Percentiles rank a stretch among this genome's conserved stretches.
phyloP scores from a whole-genome alignment of 306 rosid species.

The Ochetophila trinervis region DNA sequence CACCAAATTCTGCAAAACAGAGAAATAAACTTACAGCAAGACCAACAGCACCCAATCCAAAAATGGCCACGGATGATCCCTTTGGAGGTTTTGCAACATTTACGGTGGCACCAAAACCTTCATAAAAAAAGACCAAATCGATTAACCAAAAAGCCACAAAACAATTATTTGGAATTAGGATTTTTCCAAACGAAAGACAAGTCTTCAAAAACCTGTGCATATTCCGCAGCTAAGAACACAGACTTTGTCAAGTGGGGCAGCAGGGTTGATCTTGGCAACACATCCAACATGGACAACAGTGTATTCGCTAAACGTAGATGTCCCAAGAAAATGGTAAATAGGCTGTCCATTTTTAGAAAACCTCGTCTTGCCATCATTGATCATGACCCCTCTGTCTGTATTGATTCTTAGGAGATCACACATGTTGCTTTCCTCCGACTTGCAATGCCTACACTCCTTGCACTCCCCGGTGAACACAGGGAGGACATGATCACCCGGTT shows the following conservation, averaged over 20 bases:
- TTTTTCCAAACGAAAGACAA: neutral
- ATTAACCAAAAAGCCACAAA: neutral
- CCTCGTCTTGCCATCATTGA: constrained; percentile 54
- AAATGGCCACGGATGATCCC: constrained; percentile 77
- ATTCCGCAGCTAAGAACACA: constrained; percentile 90
- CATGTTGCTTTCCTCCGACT: constrained; percentile 92
- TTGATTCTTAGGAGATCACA: constrained; percentile 86
- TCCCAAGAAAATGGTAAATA: constrained; percentile 73
- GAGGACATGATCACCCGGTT: constrained; percentile 86
- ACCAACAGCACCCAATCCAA: constrained; percentile 93
- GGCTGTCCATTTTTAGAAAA: constrained; percentile 78
- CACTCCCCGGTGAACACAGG: constrained; percentile 94
- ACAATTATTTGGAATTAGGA: neutral
- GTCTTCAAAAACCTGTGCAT: constrained; percentile 60
- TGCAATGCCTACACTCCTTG: constrained; percentile 74
- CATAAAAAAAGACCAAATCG: constrained; percentile 1
- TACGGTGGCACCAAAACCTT: constrained; percentile 83
- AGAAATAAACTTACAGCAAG: constrained; percentile 60
- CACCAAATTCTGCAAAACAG: neutral
- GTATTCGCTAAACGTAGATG: constrained; percentile 87
- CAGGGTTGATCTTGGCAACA: constrained; percentile 77
- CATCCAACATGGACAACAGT: constrained; percentile 78
- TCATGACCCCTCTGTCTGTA: constrained; percentile 78
- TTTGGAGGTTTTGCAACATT: constrained; percentile 86
- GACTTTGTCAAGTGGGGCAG: constrained; percentile 89